Percentiles rank a stretch among this genome's conserved stretches.
phyloP scores from a whole-genome alignment of 306 rosid genomes.

The Albizia julibrissin region DNA sequence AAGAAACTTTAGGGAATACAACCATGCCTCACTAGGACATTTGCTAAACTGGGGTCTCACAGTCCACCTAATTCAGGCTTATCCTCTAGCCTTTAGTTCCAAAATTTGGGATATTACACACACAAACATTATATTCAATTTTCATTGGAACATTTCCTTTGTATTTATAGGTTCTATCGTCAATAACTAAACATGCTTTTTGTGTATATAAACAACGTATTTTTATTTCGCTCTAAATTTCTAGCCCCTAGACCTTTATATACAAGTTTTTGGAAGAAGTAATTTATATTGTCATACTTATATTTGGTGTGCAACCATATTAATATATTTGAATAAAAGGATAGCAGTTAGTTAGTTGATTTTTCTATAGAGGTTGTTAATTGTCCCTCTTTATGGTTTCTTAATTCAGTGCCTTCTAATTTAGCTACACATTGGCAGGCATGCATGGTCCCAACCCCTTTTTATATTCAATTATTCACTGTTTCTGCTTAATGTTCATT shows the following conservation, averaged over 20 bases:
- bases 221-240: not conserved
- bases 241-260: not conserved
- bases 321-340: constrained; percentile 15
- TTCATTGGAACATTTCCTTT: not conserved
- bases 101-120: too few species aligned
- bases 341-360: constrained; percentile 22
- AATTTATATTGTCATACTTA: not conserved
- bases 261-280: not conserved
- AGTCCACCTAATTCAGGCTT: too few species aligned
- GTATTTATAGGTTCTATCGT: not conserved
- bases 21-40: too few species aligned
- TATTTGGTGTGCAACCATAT: constrained; percentile 6
- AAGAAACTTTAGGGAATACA: too few species aligned
- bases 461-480: not conserved
- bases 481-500: not conserved
- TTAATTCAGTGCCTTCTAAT: not conserved
- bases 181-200: not conserved
- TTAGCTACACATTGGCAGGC: not conserved
- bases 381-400: constrained; percentile 61
- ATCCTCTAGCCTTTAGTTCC: too few species aligned
- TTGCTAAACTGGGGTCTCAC: too few species aligned
- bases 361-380: constrained; percentile 66
- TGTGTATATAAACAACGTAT: not conserved
- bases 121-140: too few species aligned
- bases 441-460: not conserved